These are phyloP conservation scores for Dictyostelium capitatum DNA, from an alignment of 78 protist species.

Conservation along the genomic window DNA sequence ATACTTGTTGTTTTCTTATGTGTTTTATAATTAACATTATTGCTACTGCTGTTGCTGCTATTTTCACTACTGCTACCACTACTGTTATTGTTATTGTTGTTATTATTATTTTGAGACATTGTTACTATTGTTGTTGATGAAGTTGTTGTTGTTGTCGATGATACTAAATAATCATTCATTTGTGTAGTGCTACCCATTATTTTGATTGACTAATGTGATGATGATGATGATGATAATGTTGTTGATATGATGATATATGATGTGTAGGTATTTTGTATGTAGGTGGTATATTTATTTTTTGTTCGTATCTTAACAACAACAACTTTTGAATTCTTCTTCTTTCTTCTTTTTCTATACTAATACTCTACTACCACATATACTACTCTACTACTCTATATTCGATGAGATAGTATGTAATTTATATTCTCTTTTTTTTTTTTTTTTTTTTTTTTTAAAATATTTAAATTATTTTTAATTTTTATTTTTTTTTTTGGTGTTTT, in stretches of 20 bases:
- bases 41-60: background rate
- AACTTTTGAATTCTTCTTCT: background rate
- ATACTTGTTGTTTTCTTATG: slow-evolving; percentile 38
- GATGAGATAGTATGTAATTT: too few species aligned
- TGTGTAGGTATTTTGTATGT: too few species aligned
- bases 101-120: background rate
- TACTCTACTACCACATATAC: background rate
- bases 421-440: too few species aligned
- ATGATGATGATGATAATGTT: background rate
- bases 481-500: too few species aligned
- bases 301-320: too few species aligned
- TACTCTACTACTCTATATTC: too few species aligned
- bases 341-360: background rate
- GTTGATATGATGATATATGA: too few species aligned
- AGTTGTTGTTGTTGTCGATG: background rate
- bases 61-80: background rate
- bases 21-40: background rate
- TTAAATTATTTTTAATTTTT: too few species aligned
- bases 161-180: slow-evolving; percentile 9
- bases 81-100: background rate
- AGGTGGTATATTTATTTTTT: too few species aligned
- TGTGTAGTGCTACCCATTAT: slow-evolving; percentile 14
- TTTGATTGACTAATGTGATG: background rate
- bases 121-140: background rate
- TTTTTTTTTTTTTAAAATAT: too few species aligned